These are phyloP conservation scores for Xylaria nigripes DNA, from an alignment of 495 filamentous ascomycete genomes.

Conservation along the genomic window DNA sequence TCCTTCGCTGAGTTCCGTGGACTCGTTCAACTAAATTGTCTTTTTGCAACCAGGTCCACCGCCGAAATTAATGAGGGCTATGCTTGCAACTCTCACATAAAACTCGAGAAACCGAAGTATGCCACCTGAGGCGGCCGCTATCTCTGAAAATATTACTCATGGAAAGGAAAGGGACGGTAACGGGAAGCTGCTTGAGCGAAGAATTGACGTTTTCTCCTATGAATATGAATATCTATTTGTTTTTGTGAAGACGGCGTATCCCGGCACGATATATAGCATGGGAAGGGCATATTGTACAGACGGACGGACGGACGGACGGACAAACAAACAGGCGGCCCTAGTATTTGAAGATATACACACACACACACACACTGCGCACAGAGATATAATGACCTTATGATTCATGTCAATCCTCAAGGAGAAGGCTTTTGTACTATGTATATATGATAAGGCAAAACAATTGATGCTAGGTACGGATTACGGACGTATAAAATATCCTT, in stretches of 20 bases:
- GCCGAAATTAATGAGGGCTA: conserved; percentile 57
- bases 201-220: neutral
- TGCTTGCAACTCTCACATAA: conserved; percentile 70
- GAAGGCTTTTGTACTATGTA: neutral
- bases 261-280: neutral
- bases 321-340: neutral
- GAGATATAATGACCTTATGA: neutral
- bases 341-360: neutral
- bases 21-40: neutral
- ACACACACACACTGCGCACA: neutral
- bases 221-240: neutral
- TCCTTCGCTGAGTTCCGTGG: neutral
- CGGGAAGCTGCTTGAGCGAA: neutral
- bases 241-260: neutral
- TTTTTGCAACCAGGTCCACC: conserved; percentile 40
- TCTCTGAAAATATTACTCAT: neutral
- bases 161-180: neutral
- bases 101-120: neutral
- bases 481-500: too few relatives aligned
- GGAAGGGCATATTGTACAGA: neutral
- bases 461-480: too few relatives aligned
- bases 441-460: neutral
- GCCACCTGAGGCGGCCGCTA: neutral
- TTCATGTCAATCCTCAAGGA: neutral
- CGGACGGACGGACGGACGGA: neutral